phyloP scores from a whole-genome alignment of 495 filamentous ascomycete species.

The Podospora pseudoanserina region DNA sequence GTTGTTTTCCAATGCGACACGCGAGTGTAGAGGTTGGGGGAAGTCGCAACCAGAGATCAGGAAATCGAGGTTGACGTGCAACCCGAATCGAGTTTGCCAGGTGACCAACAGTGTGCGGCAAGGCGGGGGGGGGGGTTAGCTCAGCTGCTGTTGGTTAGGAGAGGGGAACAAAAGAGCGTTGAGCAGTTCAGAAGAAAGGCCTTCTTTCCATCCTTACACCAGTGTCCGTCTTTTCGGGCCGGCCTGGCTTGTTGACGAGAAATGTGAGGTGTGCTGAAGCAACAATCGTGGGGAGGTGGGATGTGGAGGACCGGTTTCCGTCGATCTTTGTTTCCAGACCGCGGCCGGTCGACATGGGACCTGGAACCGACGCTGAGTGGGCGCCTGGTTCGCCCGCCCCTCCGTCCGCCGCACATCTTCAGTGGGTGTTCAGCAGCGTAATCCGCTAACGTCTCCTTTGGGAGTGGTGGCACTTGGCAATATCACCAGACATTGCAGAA shows the following conservation, averaged over 20 bases:
- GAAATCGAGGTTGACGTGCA: background rate
- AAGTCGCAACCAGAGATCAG: background rate
- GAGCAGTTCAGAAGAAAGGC: background rate
- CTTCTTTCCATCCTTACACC: background rate
- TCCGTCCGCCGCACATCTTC: background rate
- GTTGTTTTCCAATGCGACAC: background rate
- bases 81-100: background rate
- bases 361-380: too few species aligned
- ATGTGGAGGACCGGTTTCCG: background rate
- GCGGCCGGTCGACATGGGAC: background rate
- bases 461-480: background rate
- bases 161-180: background rate
- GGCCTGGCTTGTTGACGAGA: background rate
- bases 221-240: background rate
- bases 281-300: background rate
- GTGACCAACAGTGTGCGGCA: background rate
- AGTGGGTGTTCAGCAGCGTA: background rate
- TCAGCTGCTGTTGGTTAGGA: background rate
- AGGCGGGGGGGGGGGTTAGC: background rate
- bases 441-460: background rate
- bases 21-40: background rate
- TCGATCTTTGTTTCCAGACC: background rate
- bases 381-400: background rate
- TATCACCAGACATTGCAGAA: background rate
- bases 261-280: background rate